These are phyloP conservation scores for Mycena latifolia DNA, from an alignment of 768 basidiomycete genomes.

Conservation along the genomic window DNA sequence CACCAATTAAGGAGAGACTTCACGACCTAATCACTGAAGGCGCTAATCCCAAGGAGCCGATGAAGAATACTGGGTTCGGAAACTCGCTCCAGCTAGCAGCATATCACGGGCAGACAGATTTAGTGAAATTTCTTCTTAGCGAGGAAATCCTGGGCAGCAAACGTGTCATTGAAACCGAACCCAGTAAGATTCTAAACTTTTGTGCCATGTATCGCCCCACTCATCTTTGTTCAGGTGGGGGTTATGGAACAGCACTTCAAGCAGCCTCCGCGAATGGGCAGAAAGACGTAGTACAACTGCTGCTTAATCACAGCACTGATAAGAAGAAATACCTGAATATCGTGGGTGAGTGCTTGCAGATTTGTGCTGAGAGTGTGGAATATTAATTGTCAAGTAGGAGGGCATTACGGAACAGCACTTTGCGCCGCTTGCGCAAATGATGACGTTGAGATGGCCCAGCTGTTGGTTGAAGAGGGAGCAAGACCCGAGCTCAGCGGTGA, in stretches of 20 bases:
- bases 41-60: not conserved
- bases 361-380: too few species aligned
- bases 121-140: not conserved
- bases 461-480: not conserved
- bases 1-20: constrained; percentile 1
- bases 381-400: constrained; percentile 2
- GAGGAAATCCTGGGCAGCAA: too few species aligned
- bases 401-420: constrained; percentile 5
- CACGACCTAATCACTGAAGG: not conserved
- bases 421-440: too few species aligned
- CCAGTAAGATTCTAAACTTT: not conserved
- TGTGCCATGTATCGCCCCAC: not conserved
- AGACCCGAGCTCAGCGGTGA: not conserved
- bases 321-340: not conserved
- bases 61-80: not conserved
- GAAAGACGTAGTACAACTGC: not conserved
- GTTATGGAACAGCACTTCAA: not conserved
- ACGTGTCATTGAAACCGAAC: not conserved
- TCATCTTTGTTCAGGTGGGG: not conserved
- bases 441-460: not conserved
- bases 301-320: not conserved
- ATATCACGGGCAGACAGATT: not conserved
- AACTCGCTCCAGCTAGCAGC: constrained; percentile 6
- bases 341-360: not conserved
- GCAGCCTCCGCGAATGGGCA: constrained; percentile 5